phyloP scores from a whole-genome alignment of 202 grass and related monocot genomes.

The Saccharum hybrid region DNA sequence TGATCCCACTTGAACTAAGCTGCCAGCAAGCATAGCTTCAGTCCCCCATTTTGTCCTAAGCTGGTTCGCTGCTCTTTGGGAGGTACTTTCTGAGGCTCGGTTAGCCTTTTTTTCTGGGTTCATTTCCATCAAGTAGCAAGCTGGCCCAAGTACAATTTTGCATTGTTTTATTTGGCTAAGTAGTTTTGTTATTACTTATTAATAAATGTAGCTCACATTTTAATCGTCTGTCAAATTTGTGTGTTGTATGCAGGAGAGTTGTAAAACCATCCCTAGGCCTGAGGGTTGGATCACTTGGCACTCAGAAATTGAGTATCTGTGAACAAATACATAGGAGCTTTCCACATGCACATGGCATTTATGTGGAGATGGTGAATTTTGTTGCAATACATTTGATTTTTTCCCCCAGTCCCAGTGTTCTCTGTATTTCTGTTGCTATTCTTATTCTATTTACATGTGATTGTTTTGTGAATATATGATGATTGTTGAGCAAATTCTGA shows the following conservation, averaged over 20 bases:
- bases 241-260: slow-evolving; percentile 23
- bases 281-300: neutral
- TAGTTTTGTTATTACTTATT: slow-evolving; percentile 1
- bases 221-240: neutral
- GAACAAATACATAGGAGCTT: slow-evolving; percentile 27
- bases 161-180: neutral
- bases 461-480: neutral
- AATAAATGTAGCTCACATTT: neutral
- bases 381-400: neutral
- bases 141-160: neutral
- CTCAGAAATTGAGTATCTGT: neutral
- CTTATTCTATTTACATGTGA: neutral
- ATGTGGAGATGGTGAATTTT: slow-evolving; percentile 24
- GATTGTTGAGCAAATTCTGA: neutral
- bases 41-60: neutral
- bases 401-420: too few species aligned
- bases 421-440: neutral
- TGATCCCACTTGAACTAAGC: neutral
- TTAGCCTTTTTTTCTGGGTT: neutral
- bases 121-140: neutral
- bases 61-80: neutral
- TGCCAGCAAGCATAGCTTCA: neutral
- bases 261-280: slow-evolving; percentile 21
- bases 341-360: neutral
- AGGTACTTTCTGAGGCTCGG: neutral